Percentiles rank a stretch among this genome's conserved stretches.
These are phyloP conservation scores for Rubroboletus pulcherrimus DNA, from an alignment of 768 basidiomycete species.

Conservation along the genomic window DNA sequence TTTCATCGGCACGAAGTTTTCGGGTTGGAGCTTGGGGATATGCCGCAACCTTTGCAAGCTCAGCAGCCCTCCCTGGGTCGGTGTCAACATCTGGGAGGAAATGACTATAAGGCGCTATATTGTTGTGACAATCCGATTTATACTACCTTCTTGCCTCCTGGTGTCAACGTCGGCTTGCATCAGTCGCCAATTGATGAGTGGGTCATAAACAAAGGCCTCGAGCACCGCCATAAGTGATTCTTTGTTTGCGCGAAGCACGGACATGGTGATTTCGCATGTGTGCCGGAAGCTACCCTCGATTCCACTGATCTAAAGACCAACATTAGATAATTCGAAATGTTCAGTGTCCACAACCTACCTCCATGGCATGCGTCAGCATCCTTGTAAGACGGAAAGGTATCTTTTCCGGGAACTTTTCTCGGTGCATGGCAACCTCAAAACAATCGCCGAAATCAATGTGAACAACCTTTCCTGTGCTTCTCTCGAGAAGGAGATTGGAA, in stretches of 20 bases:
- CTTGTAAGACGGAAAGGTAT: conserved; percentile 97
- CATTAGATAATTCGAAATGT: background rate
- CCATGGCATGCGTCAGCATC: conserved; percentile 99
- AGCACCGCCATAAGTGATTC: conserved; percentile 99
- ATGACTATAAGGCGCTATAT: background rate
- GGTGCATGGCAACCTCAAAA: conserved; percentile 96
- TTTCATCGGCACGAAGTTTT: conserved; percentile 87
- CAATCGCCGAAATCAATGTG: conserved; percentile 99
- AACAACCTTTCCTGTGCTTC: conserved; percentile 89
- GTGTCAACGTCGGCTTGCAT: conserved; percentile 80
- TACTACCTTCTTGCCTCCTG: conserved; percentile 62
- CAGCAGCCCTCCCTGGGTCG: conserved; percentile 53
- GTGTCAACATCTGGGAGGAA: conserved; percentile 37
- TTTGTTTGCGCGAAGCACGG: conserved; percentile 92
- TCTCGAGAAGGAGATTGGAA: conserved; percentile 88
- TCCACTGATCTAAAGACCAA: conserved; percentile 78
- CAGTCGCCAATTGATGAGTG: conserved; percentile 94
- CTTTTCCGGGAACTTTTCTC: conserved; percentile 98
- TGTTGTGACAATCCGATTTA: background rate
- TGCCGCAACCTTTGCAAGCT: conserved; percentile 62
- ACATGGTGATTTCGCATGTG: conserved; percentile 98
- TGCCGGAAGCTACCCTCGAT: conserved; percentile 96
- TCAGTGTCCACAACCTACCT: conserved; percentile 47
- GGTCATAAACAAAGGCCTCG: conserved; percentile 98
- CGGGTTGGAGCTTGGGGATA: conserved; percentile 79